Conservation (phyloP, 202 grass and related monocot species). For the Carex arenaria region DNA sequence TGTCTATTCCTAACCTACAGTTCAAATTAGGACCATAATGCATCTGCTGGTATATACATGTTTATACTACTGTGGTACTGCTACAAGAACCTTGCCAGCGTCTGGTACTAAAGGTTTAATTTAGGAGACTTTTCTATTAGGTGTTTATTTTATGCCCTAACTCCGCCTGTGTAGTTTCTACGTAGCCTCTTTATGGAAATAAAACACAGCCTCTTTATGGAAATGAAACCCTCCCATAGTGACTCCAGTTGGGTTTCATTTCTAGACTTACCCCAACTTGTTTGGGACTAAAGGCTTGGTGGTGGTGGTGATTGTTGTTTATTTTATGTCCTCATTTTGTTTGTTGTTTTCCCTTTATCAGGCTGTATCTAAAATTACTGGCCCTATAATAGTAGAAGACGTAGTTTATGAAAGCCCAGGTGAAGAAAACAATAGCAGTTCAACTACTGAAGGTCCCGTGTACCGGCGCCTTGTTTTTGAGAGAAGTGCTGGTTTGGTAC, state of each 20-base stretch:
- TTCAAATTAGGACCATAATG: background rate
- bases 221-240: too few species aligned
- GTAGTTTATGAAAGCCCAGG: conserved; percentile 74
- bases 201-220: too few species aligned
- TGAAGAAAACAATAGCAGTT: conserved; percentile 17
- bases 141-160: background rate
- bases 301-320: background rate
- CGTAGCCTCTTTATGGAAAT: too few species aligned
- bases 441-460: conserved; percentile 34
- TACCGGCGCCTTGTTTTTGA: conserved; percentile 83
- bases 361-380: conserved; percentile 80
- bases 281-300: too few species aligned
- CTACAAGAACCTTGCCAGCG: background rate
- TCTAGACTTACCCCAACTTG: too few species aligned
- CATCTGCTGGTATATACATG: background rate
- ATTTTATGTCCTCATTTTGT: background rate
- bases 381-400: conserved; percentile 89
- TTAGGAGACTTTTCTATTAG: background rate
- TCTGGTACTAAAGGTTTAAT: background rate
- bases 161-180: too few species aligned
- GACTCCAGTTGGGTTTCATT: too few species aligned
- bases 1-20: background rate
- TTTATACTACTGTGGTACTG: background rate
- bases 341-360: conserved; percentile 33
- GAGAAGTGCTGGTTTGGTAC: conserved; percentile 84